Conservation (phyloP, 768 basidiomycete species). For the Agaricus bisporus region DNA sequence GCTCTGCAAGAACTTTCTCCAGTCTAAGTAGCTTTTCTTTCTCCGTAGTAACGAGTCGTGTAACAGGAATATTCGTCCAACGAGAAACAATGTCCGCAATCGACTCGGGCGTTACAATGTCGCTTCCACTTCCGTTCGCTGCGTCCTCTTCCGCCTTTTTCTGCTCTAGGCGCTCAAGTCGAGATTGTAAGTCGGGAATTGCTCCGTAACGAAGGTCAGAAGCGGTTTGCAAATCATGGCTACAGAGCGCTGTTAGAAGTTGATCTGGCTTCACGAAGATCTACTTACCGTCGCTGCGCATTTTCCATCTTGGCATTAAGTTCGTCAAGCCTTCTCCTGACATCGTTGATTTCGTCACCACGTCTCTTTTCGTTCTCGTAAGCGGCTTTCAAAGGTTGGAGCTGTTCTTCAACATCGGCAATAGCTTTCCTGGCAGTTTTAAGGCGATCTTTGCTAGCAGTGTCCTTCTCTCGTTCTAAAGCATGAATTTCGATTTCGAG, state of each 20-base stretch:
- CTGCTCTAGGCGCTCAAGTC: slow-evolving; percentile 64
- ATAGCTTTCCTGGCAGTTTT: slow-evolving; percentile 68
- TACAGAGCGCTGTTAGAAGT: slow-evolving; percentile 20
- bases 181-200: slow-evolving; percentile 77
- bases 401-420: slow-evolving; percentile 78
- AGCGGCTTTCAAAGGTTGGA: slow-evolving; percentile 74
- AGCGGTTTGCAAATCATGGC: slow-evolving; percentile 68
- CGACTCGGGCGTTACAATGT: slow-evolving; percentile 78
- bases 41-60: slow-evolving; percentile 80
- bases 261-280: neutral
- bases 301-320: slow-evolving; percentile 89
- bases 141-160: slow-evolving; percentile 70
- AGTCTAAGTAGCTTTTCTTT: slow-evolving; percentile 82
- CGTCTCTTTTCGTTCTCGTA: slow-evolving; percentile 85
- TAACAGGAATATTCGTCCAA: slow-evolving; percentile 93
- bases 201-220: slow-evolving; percentile 91
- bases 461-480: slow-evolving; percentile 86
- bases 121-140: slow-evolving; percentile 45
- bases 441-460: slow-evolving; percentile 81
- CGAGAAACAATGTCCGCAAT: slow-evolving; percentile 92
- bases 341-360: slow-evolving; percentile 71
- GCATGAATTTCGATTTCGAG: slow-evolving; percentile 95
- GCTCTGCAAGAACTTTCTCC: slow-evolving; percentile 74
- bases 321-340: slow-evolving; percentile 82
- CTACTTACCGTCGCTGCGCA: slow-evolving; percentile 73